phyloP scores from a whole-genome alignment of 2,329 filamentous ascomycete species.

The Thelonectria olida region DNA sequence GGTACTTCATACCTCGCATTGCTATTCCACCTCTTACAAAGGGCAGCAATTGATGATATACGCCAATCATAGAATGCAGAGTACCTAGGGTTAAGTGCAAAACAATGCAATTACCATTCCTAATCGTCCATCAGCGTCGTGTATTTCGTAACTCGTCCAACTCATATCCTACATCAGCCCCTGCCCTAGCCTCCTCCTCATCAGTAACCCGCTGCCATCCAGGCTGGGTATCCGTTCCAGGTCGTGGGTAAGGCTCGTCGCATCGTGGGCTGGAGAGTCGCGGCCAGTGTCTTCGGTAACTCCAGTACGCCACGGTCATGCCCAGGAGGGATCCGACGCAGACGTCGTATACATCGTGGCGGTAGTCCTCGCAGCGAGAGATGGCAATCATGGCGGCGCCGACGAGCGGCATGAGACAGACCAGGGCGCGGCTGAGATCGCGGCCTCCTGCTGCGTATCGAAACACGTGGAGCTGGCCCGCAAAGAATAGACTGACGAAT shows the following conservation, averaged over 20 bases:
- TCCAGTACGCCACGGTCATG: constrained; percentile 69
- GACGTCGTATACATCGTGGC: constrained; percentile 77
- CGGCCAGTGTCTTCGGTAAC: constrained; percentile 73
- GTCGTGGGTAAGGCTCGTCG: constrained; percentile 65
- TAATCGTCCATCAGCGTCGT: constrained; percentile 40
- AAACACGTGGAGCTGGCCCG: constrained; percentile 71
- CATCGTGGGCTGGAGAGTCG: constrained; percentile 61
- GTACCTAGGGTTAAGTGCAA: background rate
- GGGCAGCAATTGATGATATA: constrained; percentile 8
- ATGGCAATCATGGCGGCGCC: constrained; percentile 75
- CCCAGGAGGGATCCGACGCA: constrained; percentile 69
- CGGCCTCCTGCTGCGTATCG: constrained; percentile 53
- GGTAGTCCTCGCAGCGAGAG: constrained; percentile 74
- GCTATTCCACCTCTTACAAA: constrained; percentile 15
- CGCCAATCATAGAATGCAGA: background rate
- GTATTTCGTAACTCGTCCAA: constrained; percentile 40
- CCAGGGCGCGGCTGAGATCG: constrained; percentile 64
- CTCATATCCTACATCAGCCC: constrained; percentile 51
- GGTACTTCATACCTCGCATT: constrained; percentile 24
- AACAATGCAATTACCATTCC: constrained; percentile 32
- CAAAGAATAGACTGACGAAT: constrained; percentile 75
- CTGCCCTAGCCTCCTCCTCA: constrained; percentile 58
- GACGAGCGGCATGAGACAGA: constrained; percentile 67
- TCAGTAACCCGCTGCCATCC: constrained; percentile 59
- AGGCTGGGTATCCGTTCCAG: constrained; percentile 46